Conservation (phyloP, 129 eudicot genomes). For the Chrysanthemum makinoi region DNA sequence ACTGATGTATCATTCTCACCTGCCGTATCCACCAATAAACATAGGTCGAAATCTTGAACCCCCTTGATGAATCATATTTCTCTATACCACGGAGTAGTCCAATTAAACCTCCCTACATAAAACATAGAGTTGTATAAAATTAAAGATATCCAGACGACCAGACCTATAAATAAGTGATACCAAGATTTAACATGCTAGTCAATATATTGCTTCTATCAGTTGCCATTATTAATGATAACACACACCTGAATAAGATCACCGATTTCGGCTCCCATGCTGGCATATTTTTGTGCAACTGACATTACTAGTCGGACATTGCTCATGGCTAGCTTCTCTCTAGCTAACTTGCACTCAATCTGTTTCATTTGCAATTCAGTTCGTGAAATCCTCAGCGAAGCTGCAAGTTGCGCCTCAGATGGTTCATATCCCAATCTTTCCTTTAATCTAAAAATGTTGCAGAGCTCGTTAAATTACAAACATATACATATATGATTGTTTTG, state of each 20-base stretch:
- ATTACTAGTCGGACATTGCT: constrained; percentile 95
- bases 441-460: constrained; percentile 48
- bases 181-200: neutral
- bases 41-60: constrained; percentile 90
- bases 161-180: neutral
- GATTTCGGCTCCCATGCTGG: constrained; percentile 92
- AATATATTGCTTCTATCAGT: constrained; percentile 3
- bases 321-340: constrained; percentile 93
- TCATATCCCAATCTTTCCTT: constrained; percentile 74
- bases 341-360: constrained; percentile 74
- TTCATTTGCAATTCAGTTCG: constrained; percentile 60
- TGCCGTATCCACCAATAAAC: constrained; percentile 99
- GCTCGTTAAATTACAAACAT: neutral
- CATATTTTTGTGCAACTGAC: constrained; percentile 92
- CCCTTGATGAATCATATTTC: constrained; percentile 96
- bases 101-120: constrained; percentile 79
- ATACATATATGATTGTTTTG: constrained; percentile 1
- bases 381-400: constrained; percentile 63
- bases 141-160: neutral
- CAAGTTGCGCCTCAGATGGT: constrained; percentile 90
- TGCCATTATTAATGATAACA: constrained; percentile 15
- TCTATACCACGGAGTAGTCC: constrained; percentile 94
- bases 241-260: constrained; percentile 87
- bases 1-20: constrained; percentile 40
- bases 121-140: neutral